Evolutionary conservation across 164 flowering plant species (phyloP), one percentile per base, ranked within the genome.

Genomic region (Chloranthus sessilifolius): DNA sequence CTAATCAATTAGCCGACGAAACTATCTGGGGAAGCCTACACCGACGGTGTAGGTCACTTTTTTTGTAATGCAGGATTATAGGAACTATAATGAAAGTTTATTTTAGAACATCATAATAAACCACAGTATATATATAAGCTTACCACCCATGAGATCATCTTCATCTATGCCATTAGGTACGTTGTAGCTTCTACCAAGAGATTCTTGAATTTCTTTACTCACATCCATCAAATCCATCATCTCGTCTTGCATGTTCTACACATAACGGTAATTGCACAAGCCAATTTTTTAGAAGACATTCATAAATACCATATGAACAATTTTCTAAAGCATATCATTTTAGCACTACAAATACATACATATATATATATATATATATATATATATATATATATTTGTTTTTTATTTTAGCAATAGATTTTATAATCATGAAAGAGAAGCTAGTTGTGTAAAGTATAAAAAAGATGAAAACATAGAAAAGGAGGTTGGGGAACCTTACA

Each of bases 141-240:
- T 75, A 82, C 96, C 96, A 20, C 91, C 90, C 90, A 88, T 69
- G 48, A 88, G 90, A 7, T 88, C 96, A 1, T 85, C 91, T 67
- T 88, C 94, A 58, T 88, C 94, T 62, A 88, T 70, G 62, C 85
- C 96, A 70, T 88, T 94, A 44, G 96, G 96, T 8, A 85, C 86
- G 73, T 50, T 78, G 59, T 85, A 88, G 74, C 88, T 82, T 67
- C 90, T 69, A 63, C 94, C 96, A 50, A 88, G 82, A 19, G 91
- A 75, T 65, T 88, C 96, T 79, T 85, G 94, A 58, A 88, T 85
- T 62, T 85, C 96, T 57, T 49, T 67, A 49, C 94, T 88, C 50
- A 77, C 81, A 64, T 85, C 94, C 96, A 88, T 82, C 62, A 88
- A 65, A 59, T 88, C 96, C 85, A 82, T 74, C 94, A 88, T 88